Base-by-base conservation (phyloP, 768 basidiomycete genomes). In the Tubosaeta sp. region DNA sequence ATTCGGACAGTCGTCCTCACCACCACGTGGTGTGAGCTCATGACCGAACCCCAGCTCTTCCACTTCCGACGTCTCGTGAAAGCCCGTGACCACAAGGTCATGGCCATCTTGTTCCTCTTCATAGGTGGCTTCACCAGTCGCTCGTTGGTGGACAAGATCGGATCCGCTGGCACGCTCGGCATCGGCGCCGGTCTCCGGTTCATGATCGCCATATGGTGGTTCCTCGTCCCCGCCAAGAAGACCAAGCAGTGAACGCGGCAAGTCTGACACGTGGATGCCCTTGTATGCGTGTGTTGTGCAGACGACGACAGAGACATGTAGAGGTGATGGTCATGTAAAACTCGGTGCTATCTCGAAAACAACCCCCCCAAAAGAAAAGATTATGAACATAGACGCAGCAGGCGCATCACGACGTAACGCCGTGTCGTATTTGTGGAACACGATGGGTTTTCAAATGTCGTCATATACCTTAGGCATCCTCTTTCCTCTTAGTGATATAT, bases 21-120 rank as follows among this genome's bases (percentile, higher is more conserved):
- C 14, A 89, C 88, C 16, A 80, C 91, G 51, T 94, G 90, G 90
- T 89, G 91, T 58, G 91, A 94, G 60, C 80, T 94, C 44, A 78
- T 88, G 77, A 84, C 84, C 46, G 89, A 91, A 66, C 91, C 91
- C 0, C 70, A 80, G 43, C 79, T 95, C 19, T 86, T 93, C 75
- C 61, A 75, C 25, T 51, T 80, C 43, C 75, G 76, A 37, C 72
- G 77, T 46, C 70, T 70, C 46, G 76, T 87, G 55, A 65, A 64
- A 9, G 74, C 83, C 1, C 83, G 89, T 43, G 89, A 93, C 65
- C 83, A 88, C 69, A 83, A 84, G 63, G 62, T 83, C 42, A 73
- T 88, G 60, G 89, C 83, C 4, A 82, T 87, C 50, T 27, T 70
- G 33, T 65, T 79, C n/a, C 77, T 93, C 48, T 90, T 95, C 68